Conservation (phyloP, 352 stramenopile species). For the Phytophthora parvispora region DNA sequence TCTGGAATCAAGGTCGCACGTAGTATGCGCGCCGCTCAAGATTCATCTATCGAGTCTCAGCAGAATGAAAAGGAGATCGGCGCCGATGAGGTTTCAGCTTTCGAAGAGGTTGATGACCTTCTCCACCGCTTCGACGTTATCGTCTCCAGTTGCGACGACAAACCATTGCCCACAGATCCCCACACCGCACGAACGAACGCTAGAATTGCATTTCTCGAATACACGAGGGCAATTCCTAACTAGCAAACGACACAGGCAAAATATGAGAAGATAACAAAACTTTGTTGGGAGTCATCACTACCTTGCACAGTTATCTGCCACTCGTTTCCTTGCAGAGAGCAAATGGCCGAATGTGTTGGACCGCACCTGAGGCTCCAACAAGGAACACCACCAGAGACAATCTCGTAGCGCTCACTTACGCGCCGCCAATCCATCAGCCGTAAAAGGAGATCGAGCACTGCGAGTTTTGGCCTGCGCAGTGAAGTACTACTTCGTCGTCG, state of each 20-base stretch:
- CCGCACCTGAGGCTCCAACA: too few relatives aligned
- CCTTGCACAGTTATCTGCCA: too few relatives aligned
- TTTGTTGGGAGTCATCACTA: too few relatives aligned
- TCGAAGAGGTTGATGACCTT: conserved; percentile 35
- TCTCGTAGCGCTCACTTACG: too few relatives aligned
- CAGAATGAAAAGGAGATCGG: background rate
- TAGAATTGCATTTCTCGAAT: conserved; percentile 45
- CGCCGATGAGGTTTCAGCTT: background rate
- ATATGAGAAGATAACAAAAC: background rate
- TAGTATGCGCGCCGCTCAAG: conserved; percentile 45
- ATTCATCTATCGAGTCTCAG: conserved; percentile 3
- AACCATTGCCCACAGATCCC: conserved; percentile 10
- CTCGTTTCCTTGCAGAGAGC: too few relatives aligned
- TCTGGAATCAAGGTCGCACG: conserved; percentile 58
- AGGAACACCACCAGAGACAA: too few relatives aligned
- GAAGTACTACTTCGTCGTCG: too few relatives aligned
- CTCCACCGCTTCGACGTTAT: conserved; percentile 54
- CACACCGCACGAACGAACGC: conserved; percentile 14
- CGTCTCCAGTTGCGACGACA: conserved; percentile 25
- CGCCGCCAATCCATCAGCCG: too few relatives aligned
- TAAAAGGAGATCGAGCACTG: too few relatives aligned
- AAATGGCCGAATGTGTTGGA: too few relatives aligned
- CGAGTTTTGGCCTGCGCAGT: too few relatives aligned
- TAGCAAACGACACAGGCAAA: background rate
- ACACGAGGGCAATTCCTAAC: conserved; percentile 20